Evolutionary conservation across 1,139 yeast genomes (phyloP), one percentile per base, ranked within the genome.

Genomic region (Lodderomyces metapsilosis): DNA sequence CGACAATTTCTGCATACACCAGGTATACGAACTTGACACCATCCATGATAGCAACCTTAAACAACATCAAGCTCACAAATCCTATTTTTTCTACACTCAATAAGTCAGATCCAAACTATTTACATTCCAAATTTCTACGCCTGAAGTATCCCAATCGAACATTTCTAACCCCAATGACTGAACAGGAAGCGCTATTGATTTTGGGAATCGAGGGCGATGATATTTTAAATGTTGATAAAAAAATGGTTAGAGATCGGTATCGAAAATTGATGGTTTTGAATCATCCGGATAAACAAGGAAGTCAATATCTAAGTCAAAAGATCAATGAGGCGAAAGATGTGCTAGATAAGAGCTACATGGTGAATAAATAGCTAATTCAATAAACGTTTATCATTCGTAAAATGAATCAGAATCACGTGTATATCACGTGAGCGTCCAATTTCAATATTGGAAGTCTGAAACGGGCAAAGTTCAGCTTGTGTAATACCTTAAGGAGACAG

Each of bases 251-350:
- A 43, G 67, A 69, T 42, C 65, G 79, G 47, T 88, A 86, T 58
- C 66, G 92, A 42, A 66, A 65, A 41, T 68, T 82, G 51, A 84
- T 86, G 85, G 66, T 83, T 41, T 53, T 68, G 40, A 87, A 72
- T 52, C 95, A 86, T 56, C 95, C 95, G 0, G 95, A 86, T 57
- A 75, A 73, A 49, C 82, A 85, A 5, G 95, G 95, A 0, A 81
- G 88, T 49, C 74, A 77, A 40, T 85, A 80, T 52, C 49, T 86
- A 38, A 82, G 88, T 2, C 80, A 81, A 70, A 84, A 86, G 57
- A 80, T 87, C 45, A 86, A 87, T 58, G 83, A 81, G 57, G 95
- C 95, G 1, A 80, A 78, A 49, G 88, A 82, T 36, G 59, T 83
- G 1, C 61, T 85, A 40, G 87, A 82, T 41, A 67, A 68, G 43